phyloP scores from a whole-genome alignment of 768 basidiomycete species.

The Suillus variegatus region DNA sequence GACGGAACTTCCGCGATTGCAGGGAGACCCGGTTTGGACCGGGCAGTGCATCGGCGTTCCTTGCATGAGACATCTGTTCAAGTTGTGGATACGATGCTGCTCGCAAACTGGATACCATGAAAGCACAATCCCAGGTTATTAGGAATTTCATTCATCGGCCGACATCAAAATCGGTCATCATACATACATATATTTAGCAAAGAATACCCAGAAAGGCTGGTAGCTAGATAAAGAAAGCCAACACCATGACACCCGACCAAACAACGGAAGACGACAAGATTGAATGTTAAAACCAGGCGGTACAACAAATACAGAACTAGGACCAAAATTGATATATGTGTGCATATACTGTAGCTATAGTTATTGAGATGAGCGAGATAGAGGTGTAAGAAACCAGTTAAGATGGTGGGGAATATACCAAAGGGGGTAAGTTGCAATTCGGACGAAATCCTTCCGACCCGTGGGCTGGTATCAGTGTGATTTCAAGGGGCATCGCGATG shows the following conservation, averaged over 20 bases:
- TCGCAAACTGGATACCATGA: not conserved
- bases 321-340: conserved; percentile 6
- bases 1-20: not conserved
- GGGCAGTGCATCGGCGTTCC: not conserved
- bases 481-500: conserved; percentile 7
- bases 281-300: not conserved
- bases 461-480: conserved; percentile 5
- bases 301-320: conserved; percentile 10
- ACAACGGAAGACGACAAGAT: not conserved
- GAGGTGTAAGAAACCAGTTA: conserved; percentile 3
- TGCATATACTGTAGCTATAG: conserved; percentile 6
- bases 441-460: not conserved
- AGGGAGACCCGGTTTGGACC: not conserved
- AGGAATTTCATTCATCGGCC: not conserved
- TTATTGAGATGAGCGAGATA: conserved; percentile 7
- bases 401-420: conserved; percentile 1
- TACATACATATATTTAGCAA: not conserved
- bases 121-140: not conserved
- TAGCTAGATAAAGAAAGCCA: not conserved
- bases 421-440: not conserved
- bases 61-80: not conserved
- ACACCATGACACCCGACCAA: not conserved
- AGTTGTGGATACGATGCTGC: not conserved
- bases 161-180: not conserved
- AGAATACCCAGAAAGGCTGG: not conserved